phyloP scores from a whole-genome alignment of 2,329 filamentous ascomycete species.

The Claviceps sp. region DNA sequence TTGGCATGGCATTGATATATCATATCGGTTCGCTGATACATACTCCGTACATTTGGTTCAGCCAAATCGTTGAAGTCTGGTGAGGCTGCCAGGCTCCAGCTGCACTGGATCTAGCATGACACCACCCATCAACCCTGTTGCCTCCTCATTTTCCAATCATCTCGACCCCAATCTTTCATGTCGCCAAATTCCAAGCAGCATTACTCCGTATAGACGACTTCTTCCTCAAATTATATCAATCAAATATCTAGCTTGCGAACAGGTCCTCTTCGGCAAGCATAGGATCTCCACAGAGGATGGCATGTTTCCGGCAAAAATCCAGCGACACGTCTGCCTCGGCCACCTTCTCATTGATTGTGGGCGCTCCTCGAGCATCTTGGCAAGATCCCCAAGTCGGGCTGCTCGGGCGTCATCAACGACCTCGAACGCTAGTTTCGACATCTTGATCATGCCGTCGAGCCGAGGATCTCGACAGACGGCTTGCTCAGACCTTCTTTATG shows the following conservation, averaged over 20 bases:
- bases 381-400: background rate
- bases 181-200: background rate
- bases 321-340: background rate
- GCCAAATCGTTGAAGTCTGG: too few relatives aligned
- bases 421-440: conserved; percentile 15
- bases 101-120: background rate
- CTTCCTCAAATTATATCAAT: conserved; percentile 11
- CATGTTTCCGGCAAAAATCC: conserved; percentile 9
- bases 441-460: background rate
- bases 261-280: background rate
- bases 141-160: background rate
- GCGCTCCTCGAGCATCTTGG: background rate
- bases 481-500: too few relatives aligned
- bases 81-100: too few relatives aligned
- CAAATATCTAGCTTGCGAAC: conserved; percentile 13
- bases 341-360: background rate
- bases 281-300: conserved; percentile 9
- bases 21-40: too few relatives aligned
- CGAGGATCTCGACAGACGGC: too few relatives aligned
- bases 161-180: background rate
- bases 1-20: too few relatives aligned
- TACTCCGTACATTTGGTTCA: too few relatives aligned
- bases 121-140: background rate
- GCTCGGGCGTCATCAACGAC: conserved; percentile 10
- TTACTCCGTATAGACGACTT: conserved; percentile 2